Evolutionary conservation across 225 moss, liverwort and hornwort species (phyloP).

Genomic region (Pseudisothecium myosuroides): DNA sequence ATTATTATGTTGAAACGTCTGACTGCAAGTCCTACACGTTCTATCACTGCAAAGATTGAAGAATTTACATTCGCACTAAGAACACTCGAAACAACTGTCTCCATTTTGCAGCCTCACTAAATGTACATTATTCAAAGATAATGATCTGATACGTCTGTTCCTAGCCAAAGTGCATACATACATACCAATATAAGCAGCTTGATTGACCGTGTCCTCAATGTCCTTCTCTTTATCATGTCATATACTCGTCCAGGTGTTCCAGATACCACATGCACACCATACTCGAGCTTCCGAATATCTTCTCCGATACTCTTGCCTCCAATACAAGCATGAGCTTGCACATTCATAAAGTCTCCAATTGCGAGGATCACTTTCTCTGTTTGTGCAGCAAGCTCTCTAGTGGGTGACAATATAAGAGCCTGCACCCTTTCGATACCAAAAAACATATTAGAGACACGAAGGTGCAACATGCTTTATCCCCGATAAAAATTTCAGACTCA

Average conservation of each 20-base stretch:
- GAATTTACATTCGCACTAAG: neutral
- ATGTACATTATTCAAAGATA: neutral
- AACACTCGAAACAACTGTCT: neutral
- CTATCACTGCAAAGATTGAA: neutral
- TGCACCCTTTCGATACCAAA: constrained; percentile 22
- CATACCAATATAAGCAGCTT: constrained; percentile 35
- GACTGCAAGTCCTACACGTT: neutral
- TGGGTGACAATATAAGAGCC: constrained; percentile 62
- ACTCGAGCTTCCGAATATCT: constrained; percentile 67
- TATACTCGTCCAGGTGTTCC: constrained; percentile 82
- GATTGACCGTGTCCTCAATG: constrained; percentile 54
- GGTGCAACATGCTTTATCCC: neutral
- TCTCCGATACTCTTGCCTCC: constrained; percentile 76
- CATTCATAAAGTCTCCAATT: constrained; percentile 67
- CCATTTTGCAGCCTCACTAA: neutral
- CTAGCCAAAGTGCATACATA: neutral
- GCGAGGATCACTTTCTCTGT: constrained; percentile 76
- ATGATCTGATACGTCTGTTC: neutral
- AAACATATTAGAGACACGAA: neutral
- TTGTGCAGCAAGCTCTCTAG: constrained; percentile 71
- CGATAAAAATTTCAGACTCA: neutral
- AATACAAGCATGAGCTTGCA: constrained; percentile 77
- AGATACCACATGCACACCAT: constrained; percentile 69
- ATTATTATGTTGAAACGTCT: neutral
- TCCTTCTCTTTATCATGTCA: constrained; percentile 71